Conservation (phyloP, 1,139 yeast species). For the Scheffersomyces segobiensis region DNA sequence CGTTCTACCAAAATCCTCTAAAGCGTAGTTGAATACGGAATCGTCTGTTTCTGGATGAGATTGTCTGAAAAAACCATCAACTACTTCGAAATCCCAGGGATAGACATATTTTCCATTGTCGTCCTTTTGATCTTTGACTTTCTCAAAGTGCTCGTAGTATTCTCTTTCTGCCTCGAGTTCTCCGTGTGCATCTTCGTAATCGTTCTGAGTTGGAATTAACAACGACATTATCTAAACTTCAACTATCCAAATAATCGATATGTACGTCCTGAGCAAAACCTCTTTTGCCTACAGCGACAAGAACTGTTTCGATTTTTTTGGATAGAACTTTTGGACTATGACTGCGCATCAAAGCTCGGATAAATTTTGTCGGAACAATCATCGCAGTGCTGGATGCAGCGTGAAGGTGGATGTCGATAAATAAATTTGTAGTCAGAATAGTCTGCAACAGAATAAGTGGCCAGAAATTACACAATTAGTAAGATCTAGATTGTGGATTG, state of each 20-base stretch:
- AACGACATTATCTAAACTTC: conserved; percentile 15
- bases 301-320: not conserved
- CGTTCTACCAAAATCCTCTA: conserved; percentile 39
- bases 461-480: not conserved
- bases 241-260: not conserved
- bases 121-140: conserved; percentile 6
- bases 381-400: not conserved
- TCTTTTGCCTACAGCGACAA: not conserved
- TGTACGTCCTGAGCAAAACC: not conserved
- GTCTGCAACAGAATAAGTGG: not conserved
- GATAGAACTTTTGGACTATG: no score
- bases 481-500: not conserved
- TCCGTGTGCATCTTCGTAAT: conserved; percentile 24
- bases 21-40: conserved; percentile 34
- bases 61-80: conserved; percentile 40
- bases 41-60: conserved; percentile 38
- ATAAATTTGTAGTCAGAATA: no score
- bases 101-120: conserved; percentile 7
- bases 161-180: conserved; percentile 13
- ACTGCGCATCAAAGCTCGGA: not conserved
- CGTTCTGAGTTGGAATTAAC: conserved; percentile 20
- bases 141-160: conserved; percentile 9
- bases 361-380: not conserved
- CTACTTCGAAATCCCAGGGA: conserved; percentile 40
- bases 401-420: not conserved